Evolutionary conservation across 768 basidiomycete genomes (phyloP).

Genomic region (Symmetrospora coprosmae): DNA sequence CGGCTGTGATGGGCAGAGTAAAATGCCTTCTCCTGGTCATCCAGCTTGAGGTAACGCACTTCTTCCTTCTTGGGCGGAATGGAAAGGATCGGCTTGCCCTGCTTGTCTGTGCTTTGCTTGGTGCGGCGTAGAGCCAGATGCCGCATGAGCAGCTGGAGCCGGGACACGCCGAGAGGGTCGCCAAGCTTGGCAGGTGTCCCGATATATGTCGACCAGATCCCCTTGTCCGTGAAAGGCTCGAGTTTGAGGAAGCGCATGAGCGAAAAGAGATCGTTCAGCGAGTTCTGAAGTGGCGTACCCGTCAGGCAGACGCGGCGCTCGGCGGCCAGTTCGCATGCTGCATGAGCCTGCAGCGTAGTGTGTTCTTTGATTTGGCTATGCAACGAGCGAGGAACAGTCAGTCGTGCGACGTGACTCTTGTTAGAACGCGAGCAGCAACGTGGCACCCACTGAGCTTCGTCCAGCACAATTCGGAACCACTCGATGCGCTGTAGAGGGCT

Average conservation of each 20-base stretch:
- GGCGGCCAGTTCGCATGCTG: constrained; percentile 85
- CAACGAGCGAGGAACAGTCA: too few species aligned
- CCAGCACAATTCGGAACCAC: constrained; percentile 52
- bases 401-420: not conserved
- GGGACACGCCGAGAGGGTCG: constrained; percentile 62
- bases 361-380: constrained; percentile 98
- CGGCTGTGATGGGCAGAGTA: constrained; percentile 80
- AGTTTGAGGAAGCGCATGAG: constrained; percentile 89
- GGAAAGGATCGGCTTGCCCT: constrained; percentile 70
- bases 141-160: constrained; percentile 94
- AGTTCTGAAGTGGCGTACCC: constrained; percentile 99
- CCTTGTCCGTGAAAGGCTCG: constrained; percentile 83
- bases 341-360: constrained; percentile 79
- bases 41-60: constrained; percentile 69
- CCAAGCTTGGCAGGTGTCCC: constrained; percentile 85
- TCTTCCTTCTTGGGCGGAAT: constrained; percentile 84
- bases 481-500: constrained; percentile 85
- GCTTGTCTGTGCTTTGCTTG: constrained; percentile 67
- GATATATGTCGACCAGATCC: constrained; percentile 81
- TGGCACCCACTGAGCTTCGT: constrained; percentile 34
- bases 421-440: not conserved
- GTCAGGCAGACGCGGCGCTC: constrained; percentile 85
- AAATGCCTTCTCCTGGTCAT: constrained; percentile 62
- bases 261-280: constrained; percentile 93
- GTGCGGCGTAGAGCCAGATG: constrained; percentile 91